phyloP scores from a whole-genome alignment of 2,329 filamentous ascomycete species.

The Fusarium albidum region DNA sequence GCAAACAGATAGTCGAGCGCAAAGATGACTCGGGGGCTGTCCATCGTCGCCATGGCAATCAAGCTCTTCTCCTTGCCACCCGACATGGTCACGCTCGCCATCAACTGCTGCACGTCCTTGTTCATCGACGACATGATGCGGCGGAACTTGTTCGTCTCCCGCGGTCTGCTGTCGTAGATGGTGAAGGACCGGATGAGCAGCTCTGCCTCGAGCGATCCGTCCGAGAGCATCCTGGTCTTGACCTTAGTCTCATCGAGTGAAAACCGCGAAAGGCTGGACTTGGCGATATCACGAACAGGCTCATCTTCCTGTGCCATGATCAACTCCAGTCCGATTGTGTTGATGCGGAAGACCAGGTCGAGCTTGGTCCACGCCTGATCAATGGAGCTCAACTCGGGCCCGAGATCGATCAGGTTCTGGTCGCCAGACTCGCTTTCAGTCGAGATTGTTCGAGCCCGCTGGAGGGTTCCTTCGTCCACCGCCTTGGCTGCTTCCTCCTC shows the following conservation, averaged over 20 bases:
- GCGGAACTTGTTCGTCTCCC: conserved; percentile 92
- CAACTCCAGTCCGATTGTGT: conserved; percentile 87
- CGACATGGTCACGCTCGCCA: conserved; percentile 95
- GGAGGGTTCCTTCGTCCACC: conserved; percentile 66
- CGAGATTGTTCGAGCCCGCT: conserved; percentile 55
- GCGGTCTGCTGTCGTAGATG: conserved; percentile 88
- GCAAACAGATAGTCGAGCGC: conserved; percentile 95
- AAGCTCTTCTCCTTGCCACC: conserved; percentile 82
- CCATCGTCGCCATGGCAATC: conserved; percentile 91
- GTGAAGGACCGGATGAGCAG: conserved; percentile 94
- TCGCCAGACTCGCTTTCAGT: conserved; percentile 47
- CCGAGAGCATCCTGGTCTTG: conserved; percentile 92
- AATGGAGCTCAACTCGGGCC: conserved; percentile 74
- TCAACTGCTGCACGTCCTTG: conserved; percentile 94
- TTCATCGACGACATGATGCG: conserved; percentile 99
- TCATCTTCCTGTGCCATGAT: conserved; percentile 78
- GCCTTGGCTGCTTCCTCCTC: conserved; percentile 80
- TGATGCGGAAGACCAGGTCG: conserved; percentile 88
- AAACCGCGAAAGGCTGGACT: conserved; percentile 89
- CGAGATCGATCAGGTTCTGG: conserved; percentile 60
- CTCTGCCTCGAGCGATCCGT: conserved; percentile 91
- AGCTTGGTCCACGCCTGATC: conserved; percentile 88
- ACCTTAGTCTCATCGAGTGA: conserved; percentile 91
- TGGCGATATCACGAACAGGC: conserved; percentile 80
- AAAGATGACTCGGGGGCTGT: conserved; percentile 94